phyloP scores from a whole-genome alignment of 768 basidiomycete species.

The Omphalotus guepiniiformis region DNA sequence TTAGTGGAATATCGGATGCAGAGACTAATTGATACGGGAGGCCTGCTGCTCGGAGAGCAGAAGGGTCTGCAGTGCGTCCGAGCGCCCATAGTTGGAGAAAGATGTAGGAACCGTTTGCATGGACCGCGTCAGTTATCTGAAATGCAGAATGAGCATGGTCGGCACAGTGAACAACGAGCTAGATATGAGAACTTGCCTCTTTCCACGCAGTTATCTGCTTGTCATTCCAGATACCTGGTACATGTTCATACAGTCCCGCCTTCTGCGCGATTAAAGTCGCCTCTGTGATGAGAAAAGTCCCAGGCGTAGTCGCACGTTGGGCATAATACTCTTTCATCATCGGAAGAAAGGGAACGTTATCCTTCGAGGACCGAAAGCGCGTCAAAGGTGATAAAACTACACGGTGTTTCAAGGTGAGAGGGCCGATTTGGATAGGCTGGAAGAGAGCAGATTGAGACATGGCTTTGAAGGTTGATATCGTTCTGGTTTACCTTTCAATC shows the following conservation, averaged over 20 bases:
- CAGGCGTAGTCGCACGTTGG: constrained; percentile 27
- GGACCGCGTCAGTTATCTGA: constrained; percentile 55
- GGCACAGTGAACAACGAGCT: constrained; percentile 22
- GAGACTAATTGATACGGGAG: constrained; percentile 22
- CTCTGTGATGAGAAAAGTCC: constrained; percentile 38
- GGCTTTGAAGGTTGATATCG: too few relatives aligned
- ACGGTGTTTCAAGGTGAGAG: constrained; percentile 25
- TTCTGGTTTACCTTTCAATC: too few relatives aligned
- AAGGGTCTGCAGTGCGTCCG: constrained; percentile 39
- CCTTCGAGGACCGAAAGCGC: constrained; percentile 24
- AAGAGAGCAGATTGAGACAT: constrained; percentile 21
- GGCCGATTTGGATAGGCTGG: constrained; percentile 24
- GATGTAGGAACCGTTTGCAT: constrained; percentile 45
- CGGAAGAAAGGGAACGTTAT: constrained; percentile 18
- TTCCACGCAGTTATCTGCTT: constrained; percentile 30
- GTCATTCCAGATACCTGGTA: constrained; percentile 35
- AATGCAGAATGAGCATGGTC: not conserved
- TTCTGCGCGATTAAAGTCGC: constrained; percentile 32
- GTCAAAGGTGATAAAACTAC: constrained; percentile 33
- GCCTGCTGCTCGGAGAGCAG: constrained; percentile 31
- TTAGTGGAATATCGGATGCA: constrained; percentile 18
- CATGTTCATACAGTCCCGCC: constrained; percentile 22
- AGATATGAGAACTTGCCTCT: not conserved
- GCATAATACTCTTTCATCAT: constrained; percentile 26
- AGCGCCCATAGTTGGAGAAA: constrained; percentile 45